These are phyloP conservation scores for Amanita rubescens DNA, from an alignment of 768 basidiomycete species.

Conservation along the genomic window DNA sequence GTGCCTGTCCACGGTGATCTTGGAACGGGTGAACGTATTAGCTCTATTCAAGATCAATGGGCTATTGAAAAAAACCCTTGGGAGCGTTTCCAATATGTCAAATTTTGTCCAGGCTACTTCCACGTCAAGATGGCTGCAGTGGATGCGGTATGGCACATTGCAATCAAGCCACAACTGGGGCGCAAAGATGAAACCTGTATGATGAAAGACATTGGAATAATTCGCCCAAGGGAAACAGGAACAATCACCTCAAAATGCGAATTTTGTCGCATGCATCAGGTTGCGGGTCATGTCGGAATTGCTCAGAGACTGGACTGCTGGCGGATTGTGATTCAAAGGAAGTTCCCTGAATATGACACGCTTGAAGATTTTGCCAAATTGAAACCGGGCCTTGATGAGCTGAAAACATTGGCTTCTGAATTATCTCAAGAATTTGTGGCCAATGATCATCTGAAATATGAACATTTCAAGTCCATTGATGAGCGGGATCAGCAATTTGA, in stretches of 20 bases:
- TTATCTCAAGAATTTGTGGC: conserved; percentile 13
- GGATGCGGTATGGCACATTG: conserved; percentile 18
- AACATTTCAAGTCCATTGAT: background rate
- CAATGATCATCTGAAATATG: background rate
- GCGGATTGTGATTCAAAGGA: conserved; percentile 11
- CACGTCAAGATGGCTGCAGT: conserved; percentile 23
- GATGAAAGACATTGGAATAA: conserved; percentile 10
- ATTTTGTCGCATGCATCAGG: conserved; percentile 20
- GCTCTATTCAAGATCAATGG: conserved; percentile 2
- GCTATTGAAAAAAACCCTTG: conserved; percentile 14
- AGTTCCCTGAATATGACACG: background rate
- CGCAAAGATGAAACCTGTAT: conserved; percentile 13
- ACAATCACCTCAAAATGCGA: conserved; percentile 16
- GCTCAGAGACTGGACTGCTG: conserved; percentile 18
- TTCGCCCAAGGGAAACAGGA: conserved; percentile 15
- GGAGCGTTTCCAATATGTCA: conserved; percentile 13
- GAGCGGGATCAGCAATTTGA: conserved; percentile 19
- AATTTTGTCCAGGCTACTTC: conserved; percentile 19
- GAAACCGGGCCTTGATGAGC: conserved; percentile 13
- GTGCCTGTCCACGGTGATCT: too few species aligned
- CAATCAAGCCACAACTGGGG: conserved; percentile 12
- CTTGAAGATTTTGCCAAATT: conserved; percentile 16
- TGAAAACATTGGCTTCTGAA: conserved; percentile 13
- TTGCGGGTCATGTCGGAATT: conserved; percentile 14
- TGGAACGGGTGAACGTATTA: background rate